A percentile compares a stretch with the other conserved stretches of the same genome.
These are phyloP conservation scores for Globisporangium orthogonon DNA, from an alignment of 352 stramenopile species.

Conservation along the genomic window DNA sequence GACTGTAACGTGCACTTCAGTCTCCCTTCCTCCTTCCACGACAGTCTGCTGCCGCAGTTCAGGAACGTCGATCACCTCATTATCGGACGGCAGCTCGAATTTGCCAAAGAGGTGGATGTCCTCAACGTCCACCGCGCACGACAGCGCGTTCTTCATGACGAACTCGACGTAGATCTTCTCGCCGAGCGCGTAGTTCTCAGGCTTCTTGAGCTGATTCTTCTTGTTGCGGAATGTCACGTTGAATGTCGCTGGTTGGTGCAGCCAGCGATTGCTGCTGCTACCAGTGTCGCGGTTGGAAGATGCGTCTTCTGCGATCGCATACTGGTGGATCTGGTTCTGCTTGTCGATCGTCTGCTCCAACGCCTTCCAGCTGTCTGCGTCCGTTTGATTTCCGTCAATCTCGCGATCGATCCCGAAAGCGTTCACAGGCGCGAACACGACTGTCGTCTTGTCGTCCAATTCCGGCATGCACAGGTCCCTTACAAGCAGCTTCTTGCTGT, in stretches of 20 bases:
- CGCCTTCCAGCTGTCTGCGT: constrained; percentile 56
- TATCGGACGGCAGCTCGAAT: constrained; percentile 32
- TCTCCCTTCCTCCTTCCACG: background rate
- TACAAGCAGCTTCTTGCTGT: constrained; percentile 54
- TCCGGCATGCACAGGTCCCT: constrained; percentile 73
- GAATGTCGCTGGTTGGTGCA: constrained; percentile 41
- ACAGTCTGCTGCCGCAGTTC: constrained; percentile 11
- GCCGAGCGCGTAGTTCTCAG: constrained; percentile 57
- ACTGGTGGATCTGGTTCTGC: constrained; percentile 59
- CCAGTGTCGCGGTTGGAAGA: constrained; percentile 5
- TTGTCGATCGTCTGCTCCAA: constrained; percentile 49
- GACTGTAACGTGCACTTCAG: constrained; percentile 38
- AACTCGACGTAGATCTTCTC: constrained; percentile 86
- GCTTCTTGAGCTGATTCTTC: constrained; percentile 27
- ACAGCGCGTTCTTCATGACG: constrained; percentile 83
- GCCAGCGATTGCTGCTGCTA: constrained; percentile 27
- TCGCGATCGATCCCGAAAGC: constrained; percentile 58
- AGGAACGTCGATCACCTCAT: constrained; percentile 37
- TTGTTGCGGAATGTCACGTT: constrained; percentile 52
- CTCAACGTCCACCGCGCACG: constrained; percentile 74
- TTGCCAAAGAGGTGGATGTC: constrained; percentile 78
- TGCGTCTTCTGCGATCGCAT: constrained; percentile 17
- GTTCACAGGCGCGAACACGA: constrained; percentile 77
- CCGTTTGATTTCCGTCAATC: constrained; percentile 55
- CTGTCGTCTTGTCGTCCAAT: constrained; percentile 74